Percentiles rank a stretch among this genome's conserved stretches.
phyloP scores from a whole-genome alignment of 805 yeast species.

The Metschnikowia matae region DNA sequence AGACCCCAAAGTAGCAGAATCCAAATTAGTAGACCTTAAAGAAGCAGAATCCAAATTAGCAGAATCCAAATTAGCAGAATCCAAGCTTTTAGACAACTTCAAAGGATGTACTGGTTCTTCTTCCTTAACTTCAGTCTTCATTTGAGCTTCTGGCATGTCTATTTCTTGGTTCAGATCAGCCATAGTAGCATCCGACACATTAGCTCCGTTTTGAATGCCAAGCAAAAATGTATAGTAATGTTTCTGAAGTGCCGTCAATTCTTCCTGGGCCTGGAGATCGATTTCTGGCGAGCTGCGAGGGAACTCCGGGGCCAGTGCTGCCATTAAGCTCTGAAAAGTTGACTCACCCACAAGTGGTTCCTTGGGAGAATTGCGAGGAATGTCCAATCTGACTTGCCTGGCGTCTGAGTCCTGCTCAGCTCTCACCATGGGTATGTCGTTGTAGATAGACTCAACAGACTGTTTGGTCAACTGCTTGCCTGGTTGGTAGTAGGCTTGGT shows the following conservation, averaged over 20 bases:
- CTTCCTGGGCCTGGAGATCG: not conserved
- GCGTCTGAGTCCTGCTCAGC: conserved; percentile 1
- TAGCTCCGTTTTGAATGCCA: not conserved
- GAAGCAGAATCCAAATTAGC: not conserved
- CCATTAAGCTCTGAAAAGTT: not conserved
- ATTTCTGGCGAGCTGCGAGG: not conserved
- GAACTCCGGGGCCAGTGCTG: not conserved
- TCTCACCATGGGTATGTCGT: not conserved
- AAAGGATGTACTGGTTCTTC: not conserved
- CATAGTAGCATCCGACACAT: no score
- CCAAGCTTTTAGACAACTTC: not conserved
- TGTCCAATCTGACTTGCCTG: not conserved
- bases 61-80: not conserved
- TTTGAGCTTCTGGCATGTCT: not conserved
- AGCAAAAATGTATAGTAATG: not conserved
- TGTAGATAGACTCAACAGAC: not conserved
- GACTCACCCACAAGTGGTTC: not conserved
- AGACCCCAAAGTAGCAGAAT: not conserved
- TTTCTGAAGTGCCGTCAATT: not conserved
- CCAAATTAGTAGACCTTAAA: no score
- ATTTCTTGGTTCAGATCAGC: not conserved
- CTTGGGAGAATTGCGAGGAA: not conserved
- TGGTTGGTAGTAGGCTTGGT: not conserved
- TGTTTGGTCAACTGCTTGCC: not conserved
- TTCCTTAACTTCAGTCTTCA: not conserved